Evolutionary conservation across 176 grass and related monocot species (phyloP), one percentile per base, ranked within the genome.

Genomic region (Stipa capillata): DNA sequence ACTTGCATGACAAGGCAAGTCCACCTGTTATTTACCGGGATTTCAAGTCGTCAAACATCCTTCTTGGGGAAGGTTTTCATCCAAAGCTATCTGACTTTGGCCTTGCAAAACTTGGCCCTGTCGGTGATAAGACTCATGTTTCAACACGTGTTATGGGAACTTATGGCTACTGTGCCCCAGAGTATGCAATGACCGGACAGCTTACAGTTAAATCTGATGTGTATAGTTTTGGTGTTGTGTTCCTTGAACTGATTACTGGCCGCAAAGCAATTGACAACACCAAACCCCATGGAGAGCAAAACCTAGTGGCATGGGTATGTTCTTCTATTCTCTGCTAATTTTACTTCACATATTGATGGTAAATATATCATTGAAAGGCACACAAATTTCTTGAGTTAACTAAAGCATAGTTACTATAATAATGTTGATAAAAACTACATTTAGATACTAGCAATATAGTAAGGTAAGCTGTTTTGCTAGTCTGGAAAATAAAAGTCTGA

Each of bases 21-120:
- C 93, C 93, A 18, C 93, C 93, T 49, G 88, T 97, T 68, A 97
- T 97, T 80, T 97, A 90, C 67, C 78, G 93, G 36, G 93, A 97
- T 81, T 97, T 97, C 73, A 97, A 97, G 75, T 90, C 93, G n/a
- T 97, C 93, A 56, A 97, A 97, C 54, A 97, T 97, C 85, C 88
- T 97, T 70, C 86, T 97, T 69, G 85, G 78, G 21, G 79, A 97
- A 85, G 85, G 76, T 40, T 93, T 79, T 82, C 88, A 90, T 83
- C 93, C 93, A 53, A 97, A 97, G 42, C 72, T 97, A 57, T 97
- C 93, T 1, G 93, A 97, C 45, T 97, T 97, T 72, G 93, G 93
- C 31, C 93, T 97, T 29, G 93, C 93, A 47, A 97, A 97, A 87
- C 79, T 97, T 75, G 93, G 93, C 24, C 93, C 93, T 69, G 90